A percentile compares a stretch with the other conserved stretches of the same genome.
Conservation (phyloP, 2,329 filamentous ascomycete genomes). For the Botrytis aclada region DNA sequence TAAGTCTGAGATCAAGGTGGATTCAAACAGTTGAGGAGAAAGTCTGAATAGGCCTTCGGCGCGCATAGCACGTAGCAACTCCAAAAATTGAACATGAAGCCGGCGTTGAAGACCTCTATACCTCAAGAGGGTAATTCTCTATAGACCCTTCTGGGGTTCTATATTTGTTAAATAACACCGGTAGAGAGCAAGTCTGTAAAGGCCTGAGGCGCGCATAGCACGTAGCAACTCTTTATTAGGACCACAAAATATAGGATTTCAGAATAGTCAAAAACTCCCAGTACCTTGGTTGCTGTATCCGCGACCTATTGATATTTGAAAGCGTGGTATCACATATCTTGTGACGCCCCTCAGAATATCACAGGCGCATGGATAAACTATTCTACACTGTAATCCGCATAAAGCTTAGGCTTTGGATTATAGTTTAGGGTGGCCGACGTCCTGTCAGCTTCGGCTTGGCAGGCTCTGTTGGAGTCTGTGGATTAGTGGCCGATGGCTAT, state of each 20-base stretch:
- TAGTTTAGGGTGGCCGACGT: background rate
- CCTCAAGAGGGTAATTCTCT: background rate
- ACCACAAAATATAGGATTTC: background rate
- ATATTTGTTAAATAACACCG: background rate
- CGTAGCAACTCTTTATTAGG: background rate
- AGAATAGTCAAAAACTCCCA: background rate
- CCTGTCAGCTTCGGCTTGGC: conserved; percentile 3
- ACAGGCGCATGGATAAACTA: background rate
- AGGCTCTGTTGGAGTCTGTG: conserved; percentile 3
- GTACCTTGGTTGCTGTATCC: conserved; percentile 3
- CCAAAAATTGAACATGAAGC: background rate
- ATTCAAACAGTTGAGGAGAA: background rate
- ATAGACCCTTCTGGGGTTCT: background rate
- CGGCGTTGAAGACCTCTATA: background rate
- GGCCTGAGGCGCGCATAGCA: background rate
- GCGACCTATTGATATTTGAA: background rate
- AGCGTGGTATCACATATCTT: background rate
- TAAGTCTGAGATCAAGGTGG: background rate
- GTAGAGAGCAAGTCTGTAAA: background rate
- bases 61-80: background rate
- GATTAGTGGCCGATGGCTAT: conserved; percentile 13
- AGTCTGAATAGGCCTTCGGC: background rate
- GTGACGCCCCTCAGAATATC: background rate
- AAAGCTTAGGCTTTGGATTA: background rate
- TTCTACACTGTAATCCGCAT: background rate